Evolutionary conservation across 495 filamentous ascomycete genomes (phyloP), one percentile per base, ranked within the genome.

Genomic region (Penicillium goetzii): DNA sequence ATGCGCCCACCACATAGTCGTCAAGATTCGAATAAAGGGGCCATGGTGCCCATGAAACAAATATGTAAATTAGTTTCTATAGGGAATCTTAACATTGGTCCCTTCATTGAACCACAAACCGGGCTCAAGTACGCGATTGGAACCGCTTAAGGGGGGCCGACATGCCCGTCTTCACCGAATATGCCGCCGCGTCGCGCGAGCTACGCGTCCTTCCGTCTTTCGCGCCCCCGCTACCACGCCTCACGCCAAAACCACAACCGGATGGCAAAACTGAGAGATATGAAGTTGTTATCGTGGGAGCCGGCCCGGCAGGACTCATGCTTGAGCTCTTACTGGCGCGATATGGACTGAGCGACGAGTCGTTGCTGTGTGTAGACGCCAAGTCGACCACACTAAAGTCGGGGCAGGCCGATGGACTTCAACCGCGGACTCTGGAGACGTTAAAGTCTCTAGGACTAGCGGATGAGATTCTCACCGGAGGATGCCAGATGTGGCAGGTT

Each of bases 391-490:
- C 75, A 1, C 62, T 81, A 15, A 78, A 81, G 58, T 76, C 78
- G 6, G 87, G 88, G 3, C 88, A 89, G 69, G 88, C 87, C 15
- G 88, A 90, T 72, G 88, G 88, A 9, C 74, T 88, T 4, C 80
- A 86, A 67, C 79, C 80, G 30, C 85, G 88, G 17, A 88, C 81
- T 12, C 73, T 89, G 4, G 88, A 90, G 71, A 89, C 89, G n/a
- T 81, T 91, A 17, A 77, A 80, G 59, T 77, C 74, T 4, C 70
- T 79, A 0, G 75, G 74, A 2, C 60, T 79, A 2, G 69, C 64
- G 2, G 76, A 79, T 61, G 76, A 79, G 57, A 74, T 79, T 43
- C 67, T 79, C 28, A 69, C 63, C 9, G 76, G 76, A 52, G 76
- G 74, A 0, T 76, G 73, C 56, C 73, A 78, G 49, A 73, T 78